These are phyloP conservation scores for Trichophyton equinum DNA, from an alignment of 2,329 filamentous ascomycete species.

Conservation along the genomic window DNA sequence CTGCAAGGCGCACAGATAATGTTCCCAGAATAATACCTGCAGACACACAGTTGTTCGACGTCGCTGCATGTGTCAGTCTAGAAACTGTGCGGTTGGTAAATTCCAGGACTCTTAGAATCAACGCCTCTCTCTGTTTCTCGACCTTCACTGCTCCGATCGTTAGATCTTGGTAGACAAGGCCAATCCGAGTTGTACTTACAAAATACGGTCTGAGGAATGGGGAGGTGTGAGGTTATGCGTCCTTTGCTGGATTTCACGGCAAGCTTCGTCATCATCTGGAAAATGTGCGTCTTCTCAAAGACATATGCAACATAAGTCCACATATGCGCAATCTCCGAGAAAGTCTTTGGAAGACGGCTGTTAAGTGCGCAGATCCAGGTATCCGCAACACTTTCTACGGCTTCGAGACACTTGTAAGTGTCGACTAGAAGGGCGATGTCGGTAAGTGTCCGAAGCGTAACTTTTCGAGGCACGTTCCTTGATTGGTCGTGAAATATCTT, in stretches of 20 bases:
- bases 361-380: neutral
- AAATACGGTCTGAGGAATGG: neutral
- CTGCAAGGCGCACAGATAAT: neutral
- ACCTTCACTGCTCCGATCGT: neutral
- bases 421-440: neutral
- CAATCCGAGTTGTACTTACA: neutral
- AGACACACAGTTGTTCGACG: neutral
- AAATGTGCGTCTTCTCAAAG: neutral
- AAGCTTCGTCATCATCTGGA: neutral
- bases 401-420: neutral
- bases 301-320: neutral
- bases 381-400: neutral
- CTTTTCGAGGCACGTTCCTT: neutral
- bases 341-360: neutral
- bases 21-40: neutral
- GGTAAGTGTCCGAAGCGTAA: neutral
- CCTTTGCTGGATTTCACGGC: neutral
- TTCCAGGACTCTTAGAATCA: neutral
- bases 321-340: neutral
- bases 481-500: neutral
- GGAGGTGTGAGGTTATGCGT: neutral
- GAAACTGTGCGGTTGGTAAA: neutral
- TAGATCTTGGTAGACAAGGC: neutral
- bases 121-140: neutral
- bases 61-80: neutral